Conservation (phyloP, 2,329 filamentous ascomycete genomes). For the Epichloe coenophiala region DNA sequence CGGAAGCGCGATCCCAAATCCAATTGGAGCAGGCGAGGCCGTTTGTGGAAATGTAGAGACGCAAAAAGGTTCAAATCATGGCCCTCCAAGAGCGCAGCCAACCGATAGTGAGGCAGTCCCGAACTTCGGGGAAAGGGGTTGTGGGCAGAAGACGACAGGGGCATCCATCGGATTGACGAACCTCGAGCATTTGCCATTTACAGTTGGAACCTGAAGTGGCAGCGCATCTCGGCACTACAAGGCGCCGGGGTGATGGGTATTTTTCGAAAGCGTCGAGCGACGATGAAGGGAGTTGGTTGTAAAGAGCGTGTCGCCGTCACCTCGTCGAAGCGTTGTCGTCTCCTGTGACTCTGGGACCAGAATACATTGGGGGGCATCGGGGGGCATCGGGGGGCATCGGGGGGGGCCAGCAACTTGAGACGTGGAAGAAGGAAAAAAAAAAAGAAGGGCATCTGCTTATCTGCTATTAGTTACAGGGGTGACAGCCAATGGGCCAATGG, state of each 20-base stretch:
- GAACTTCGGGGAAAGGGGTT: neutral
- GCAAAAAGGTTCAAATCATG: neutral
- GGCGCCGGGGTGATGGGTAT: neutral
- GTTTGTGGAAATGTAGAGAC: neutral
- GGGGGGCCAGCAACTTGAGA: neutral
- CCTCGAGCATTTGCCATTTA: conserved; percentile 1
- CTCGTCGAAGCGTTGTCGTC: neutral
- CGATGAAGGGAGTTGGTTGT: neutral
- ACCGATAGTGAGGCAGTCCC: neutral
- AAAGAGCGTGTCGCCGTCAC: neutral
- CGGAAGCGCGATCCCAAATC: neutral
- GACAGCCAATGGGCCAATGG: neutral
- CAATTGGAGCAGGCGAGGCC: neutral
- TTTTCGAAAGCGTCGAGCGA: neutral
- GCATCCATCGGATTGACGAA: neutral
- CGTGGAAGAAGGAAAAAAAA: neutral
- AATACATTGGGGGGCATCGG: neutral
- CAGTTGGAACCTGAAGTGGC: neutral
- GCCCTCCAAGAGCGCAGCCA: neutral
- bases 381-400: neutral
- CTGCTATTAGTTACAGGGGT: conserved; percentile 1
- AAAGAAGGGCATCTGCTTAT: neutral
- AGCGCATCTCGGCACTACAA: conserved; percentile 3
- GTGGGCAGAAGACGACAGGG: neutral
- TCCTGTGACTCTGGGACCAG: neutral